Conservation (phyloP, 129 eudicot genomes). For the Silybum marianum region DNA sequence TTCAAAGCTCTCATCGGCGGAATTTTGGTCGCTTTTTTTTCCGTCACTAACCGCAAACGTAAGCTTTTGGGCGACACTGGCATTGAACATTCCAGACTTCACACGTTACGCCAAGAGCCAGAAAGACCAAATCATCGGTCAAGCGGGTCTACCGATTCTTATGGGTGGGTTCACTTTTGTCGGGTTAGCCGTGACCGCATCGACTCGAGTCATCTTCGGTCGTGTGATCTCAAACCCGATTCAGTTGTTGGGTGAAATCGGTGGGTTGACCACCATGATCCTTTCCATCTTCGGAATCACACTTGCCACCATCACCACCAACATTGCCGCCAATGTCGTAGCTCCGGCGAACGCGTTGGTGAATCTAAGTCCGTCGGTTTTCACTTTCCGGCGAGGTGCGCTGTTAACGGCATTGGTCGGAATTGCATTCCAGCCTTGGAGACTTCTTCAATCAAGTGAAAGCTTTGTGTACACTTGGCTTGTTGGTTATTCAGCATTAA, state of each 20-base stretch:
- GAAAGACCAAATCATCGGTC: slow-evolving; percentile 80
- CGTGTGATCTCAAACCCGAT: slow-evolving; percentile 73
- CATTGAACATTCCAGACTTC: slow-evolving; percentile 92
- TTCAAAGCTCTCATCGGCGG: slow-evolving; percentile 55
- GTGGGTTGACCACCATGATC: slow-evolving; percentile 61
- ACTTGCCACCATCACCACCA: slow-evolving; percentile 83
- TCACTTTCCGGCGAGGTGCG: slow-evolving; percentile 80
- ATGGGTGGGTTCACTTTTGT: slow-evolving; percentile 95
- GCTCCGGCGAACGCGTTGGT: slow-evolving; percentile 93
- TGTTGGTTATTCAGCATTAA: slow-evolving; percentile 79
- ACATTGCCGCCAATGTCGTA: slow-evolving; percentile 90
- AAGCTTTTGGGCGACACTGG: slow-evolving; percentile 90
- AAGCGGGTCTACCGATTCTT: slow-evolving; percentile 76
- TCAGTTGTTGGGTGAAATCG: slow-evolving; percentile 65
- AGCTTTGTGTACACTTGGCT: slow-evolving; percentile 97
- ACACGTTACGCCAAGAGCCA: slow-evolving; percentile 79
- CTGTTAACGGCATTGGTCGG: slow-evolving; percentile 79
- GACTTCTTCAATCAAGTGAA: slow-evolving; percentile 87
- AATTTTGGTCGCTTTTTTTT: slow-evolving; percentile 86
- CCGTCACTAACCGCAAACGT: slow-evolving; percentile 92
- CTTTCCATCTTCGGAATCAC: slow-evolving; percentile 80
- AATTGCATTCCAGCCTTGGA: slow-evolving; percentile 93
- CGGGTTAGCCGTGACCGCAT: slow-evolving; percentile 89
- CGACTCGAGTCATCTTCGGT: slow-evolving; percentile 82
- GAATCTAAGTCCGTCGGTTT: slow-evolving; percentile 69